Percentiles rank a stretch among this genome's conserved stretches.
phyloP scores from a whole-genome alignment of 2,329 filamentous ascomycete genomes.

The Monilinia fructicola region DNA sequence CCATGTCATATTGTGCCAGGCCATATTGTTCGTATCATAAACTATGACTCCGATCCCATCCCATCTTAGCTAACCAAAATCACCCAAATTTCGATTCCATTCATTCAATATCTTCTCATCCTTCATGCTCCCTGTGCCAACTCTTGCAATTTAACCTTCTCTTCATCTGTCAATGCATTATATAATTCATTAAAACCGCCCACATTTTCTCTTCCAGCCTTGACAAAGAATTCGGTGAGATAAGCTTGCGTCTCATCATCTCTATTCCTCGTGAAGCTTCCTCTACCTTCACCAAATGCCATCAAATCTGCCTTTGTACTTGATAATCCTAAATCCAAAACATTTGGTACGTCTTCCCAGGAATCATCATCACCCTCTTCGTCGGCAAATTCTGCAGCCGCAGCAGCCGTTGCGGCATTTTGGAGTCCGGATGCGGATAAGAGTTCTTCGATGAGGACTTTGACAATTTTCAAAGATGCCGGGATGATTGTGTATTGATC shows the following conservation, averaged over 20 bases:
- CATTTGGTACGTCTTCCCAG: conserved; percentile 84
- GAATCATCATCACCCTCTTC: conserved; percentile 75
- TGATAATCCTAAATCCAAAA: conserved; percentile 72
- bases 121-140: conserved; percentile 35
- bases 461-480: conserved; percentile 90
- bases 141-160: conserved; percentile 50
- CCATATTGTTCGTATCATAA: too few species aligned
- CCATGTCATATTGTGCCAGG: too few species aligned
- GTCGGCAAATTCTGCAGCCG: conserved; percentile 56
- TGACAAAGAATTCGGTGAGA: conserved; percentile 76
- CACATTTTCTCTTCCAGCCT: conserved; percentile 40
- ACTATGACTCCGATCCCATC: background rate
- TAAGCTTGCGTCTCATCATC: conserved; percentile 92
- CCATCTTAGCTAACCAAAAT: background rate
- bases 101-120: background rate
- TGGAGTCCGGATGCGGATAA: conserved; percentile 72
- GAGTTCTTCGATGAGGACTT: conserved; percentile 91
- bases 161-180: conserved; percentile 42
- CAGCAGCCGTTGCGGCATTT: conserved; percentile 58
- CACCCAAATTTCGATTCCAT: background rate
- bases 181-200: conserved; percentile 44
- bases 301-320: conserved; percentile 75
- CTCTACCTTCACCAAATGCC: conserved; percentile 65
- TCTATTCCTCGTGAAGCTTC: conserved; percentile 58
- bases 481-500: conserved; percentile 87